Percentiles rank a stretch among this genome's conserved stretches.
These are phyloP conservation scores for Aegilops sharonensis DNA, from an alignment of 176 grass and related monocot species.

Conservation along the genomic window DNA sequence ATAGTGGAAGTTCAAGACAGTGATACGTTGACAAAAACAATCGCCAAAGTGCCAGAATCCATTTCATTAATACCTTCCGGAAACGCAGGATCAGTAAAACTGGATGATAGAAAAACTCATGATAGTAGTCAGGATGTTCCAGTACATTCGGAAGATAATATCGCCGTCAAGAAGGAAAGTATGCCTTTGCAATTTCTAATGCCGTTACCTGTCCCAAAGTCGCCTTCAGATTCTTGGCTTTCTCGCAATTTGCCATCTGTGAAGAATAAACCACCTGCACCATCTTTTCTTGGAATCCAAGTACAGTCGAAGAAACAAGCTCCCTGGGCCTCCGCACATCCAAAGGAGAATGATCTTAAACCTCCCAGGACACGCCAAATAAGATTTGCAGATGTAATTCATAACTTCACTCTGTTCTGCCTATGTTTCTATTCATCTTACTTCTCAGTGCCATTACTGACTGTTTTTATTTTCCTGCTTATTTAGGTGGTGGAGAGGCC, in stretches of 20 bases:
- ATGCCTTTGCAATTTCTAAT: constrained; percentile 43
- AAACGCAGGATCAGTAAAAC: neutral
- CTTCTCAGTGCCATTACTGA: neutral
- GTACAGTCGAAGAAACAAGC: constrained; percentile 76
- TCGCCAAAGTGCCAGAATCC: constrained; percentile 2
- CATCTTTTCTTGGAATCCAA: constrained; percentile 91
- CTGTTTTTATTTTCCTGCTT: constrained; percentile 15
- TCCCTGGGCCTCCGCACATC: constrained; percentile 18
- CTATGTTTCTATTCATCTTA: neutral
- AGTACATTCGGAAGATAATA: constrained; percentile 13
- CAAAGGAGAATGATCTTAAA: constrained; percentile 53
- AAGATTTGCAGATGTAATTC: constrained; percentile 81
- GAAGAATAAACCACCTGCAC: constrained; percentile 47
- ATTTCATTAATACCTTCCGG: neutral
- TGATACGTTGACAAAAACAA: neutral
- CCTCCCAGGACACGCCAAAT: constrained; percentile 45
- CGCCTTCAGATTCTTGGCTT: constrained; percentile 98
- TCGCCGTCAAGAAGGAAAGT: constrained; percentile 27
- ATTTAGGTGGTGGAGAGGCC: constrained; percentile 61
- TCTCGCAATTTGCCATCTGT: constrained; percentile 79
- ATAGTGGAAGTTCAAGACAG: constrained; percentile 9
- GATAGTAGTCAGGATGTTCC: constrained; percentile 10
- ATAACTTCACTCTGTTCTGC: neutral
- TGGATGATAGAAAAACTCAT: constrained; percentile 32
- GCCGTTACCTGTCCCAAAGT: constrained; percentile 74